phyloP scores from a whole-genome alignment of 208 protist genomes.

The Giardia duodenalis region DNA sequence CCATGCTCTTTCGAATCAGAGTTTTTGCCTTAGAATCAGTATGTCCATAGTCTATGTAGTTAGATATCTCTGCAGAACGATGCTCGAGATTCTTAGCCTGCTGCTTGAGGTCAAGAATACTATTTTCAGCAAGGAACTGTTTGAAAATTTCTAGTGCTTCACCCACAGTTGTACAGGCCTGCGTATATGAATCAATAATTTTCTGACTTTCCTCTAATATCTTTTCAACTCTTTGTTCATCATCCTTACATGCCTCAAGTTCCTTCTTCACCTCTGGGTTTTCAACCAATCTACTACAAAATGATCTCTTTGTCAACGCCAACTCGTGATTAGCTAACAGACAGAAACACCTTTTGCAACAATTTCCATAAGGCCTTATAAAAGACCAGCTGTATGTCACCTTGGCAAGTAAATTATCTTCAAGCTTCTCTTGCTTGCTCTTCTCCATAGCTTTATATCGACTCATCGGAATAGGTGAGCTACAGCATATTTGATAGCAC shows the following conservation, averaged over 20 bases:
- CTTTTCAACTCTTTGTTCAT: neutral
- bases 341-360: neutral
- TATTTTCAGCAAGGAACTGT: neutral
- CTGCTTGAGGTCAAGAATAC: neutral
- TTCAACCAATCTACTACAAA: too few species aligned
- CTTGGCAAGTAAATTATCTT: neutral
- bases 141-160: neutral
- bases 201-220: neutral
- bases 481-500: too few species aligned
- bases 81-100: neutral
- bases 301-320: too few species aligned
- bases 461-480: too few species aligned
- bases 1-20: too few species aligned
- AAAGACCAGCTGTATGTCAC: neutral
- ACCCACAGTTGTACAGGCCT: neutral
- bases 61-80: too few species aligned
- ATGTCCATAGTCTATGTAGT: too few species aligned
- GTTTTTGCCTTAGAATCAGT: too few species aligned
- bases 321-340: neutral
- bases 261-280: neutral
- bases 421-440: neutral
- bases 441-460: neutral
- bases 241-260: neutral
- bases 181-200: neutral
- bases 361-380: neutral